A percentile compares a stretch with the other conserved stretches of the same genome.
phyloP scores from a whole-genome alignment of 352 stramenopile genomes.

The Phytopythium kandeliae region DNA sequence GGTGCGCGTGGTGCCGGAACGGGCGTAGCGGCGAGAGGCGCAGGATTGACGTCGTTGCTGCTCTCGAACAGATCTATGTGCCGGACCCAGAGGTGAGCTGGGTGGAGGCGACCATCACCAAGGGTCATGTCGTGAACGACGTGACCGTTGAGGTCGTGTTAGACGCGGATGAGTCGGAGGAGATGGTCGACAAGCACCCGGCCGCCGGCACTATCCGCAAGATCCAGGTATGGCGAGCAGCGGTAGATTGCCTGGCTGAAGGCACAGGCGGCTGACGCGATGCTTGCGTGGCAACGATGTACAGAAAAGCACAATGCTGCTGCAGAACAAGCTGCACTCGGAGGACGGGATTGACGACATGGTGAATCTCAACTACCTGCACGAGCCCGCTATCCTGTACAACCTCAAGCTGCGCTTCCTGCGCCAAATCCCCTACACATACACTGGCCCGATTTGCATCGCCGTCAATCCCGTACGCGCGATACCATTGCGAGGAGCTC shows the following conservation, averaged over 20 bases:
- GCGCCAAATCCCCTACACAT: slow-evolving; percentile 92
- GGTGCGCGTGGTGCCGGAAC: slow-evolving; percentile 8
- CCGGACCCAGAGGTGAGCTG: slow-evolving; percentile 71
- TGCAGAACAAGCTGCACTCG: slow-evolving; percentile 59
- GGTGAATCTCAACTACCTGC: slow-evolving; percentile 87
- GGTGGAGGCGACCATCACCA: slow-evolving; percentile 81
- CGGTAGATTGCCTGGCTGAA: too few species aligned
- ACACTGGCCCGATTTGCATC: slow-evolving; percentile 96
- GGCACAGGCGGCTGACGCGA: too few species aligned
- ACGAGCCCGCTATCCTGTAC: slow-evolving; percentile 90
- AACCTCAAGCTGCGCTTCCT: slow-evolving; percentile 89
- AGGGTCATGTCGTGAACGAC: slow-evolving; percentile 73
- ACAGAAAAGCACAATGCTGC: slow-evolving; percentile 71
- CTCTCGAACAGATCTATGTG: slow-evolving; percentile 62
- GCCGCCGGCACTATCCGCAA: slow-evolving; percentile 42
- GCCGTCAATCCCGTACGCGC: slow-evolving; percentile 95
- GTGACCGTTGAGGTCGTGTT: slow-evolving; percentile 78
- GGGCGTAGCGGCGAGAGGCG: neutral
- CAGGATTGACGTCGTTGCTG: neutral
- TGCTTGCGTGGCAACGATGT: neutral
- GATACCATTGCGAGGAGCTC: too few species aligned
- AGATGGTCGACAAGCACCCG: slow-evolving; percentile 58
- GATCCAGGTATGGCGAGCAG: slow-evolving; percentile 21
- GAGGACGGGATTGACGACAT: slow-evolving; percentile 75
- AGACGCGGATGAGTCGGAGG: slow-evolving; percentile 60